A percentile compares a stretch with the other conserved stretches of the same genome.
These are phyloP conservation scores for Pisolithus microcarpus DNA, from an alignment of 768 basidiomycete species.

Conservation along the genomic window DNA sequence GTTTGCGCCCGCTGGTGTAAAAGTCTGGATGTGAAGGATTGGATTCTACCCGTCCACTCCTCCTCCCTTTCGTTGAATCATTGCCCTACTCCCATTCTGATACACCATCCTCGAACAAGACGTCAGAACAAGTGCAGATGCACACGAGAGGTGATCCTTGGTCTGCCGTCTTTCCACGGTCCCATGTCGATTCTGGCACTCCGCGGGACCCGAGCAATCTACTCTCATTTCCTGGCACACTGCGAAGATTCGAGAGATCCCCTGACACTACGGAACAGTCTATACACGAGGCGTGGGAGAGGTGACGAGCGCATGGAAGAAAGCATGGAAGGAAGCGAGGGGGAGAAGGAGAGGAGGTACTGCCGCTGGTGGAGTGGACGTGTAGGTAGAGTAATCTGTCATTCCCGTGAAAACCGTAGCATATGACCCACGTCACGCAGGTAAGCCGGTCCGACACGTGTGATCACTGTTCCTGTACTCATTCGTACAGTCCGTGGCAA, in stretches of 20 bases:
- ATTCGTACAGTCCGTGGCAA: too few species aligned
- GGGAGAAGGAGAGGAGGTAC: constrained; percentile 54
- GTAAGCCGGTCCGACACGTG: too few species aligned
- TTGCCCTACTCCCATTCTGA: constrained; percentile 14
- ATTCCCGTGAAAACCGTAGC: too few species aligned
- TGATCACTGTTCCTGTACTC: too few species aligned
- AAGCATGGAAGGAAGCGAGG: constrained; percentile 65
- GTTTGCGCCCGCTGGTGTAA: too few species aligned
- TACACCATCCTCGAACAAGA: constrained; percentile 6
- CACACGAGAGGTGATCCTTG: too few species aligned
- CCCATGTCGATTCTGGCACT: constrained; percentile 39
- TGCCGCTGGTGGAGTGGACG: constrained; percentile 31
- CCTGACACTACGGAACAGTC: constrained; percentile 30
- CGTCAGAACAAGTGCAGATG: constrained; percentile 13
- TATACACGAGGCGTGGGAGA: constrained; percentile 67
- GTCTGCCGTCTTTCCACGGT: constrained; percentile 8
- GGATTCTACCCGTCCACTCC: constrained; percentile 49
- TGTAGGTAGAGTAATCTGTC: too few species aligned
- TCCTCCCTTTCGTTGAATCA: constrained; percentile 47
- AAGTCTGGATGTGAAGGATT: constrained; percentile 14
- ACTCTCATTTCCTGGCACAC: constrained; percentile 8
- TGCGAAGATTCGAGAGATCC: constrained; percentile 13
- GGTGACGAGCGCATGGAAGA: constrained; percentile 76
- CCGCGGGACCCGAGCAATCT: constrained; percentile 39
- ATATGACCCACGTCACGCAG: too few species aligned